Evolutionary conservation across 176 grass and related monocot genomes (phyloP), one percentile per base, ranked within the genome.

Genomic region (Cymbopogon citratus): DNA sequence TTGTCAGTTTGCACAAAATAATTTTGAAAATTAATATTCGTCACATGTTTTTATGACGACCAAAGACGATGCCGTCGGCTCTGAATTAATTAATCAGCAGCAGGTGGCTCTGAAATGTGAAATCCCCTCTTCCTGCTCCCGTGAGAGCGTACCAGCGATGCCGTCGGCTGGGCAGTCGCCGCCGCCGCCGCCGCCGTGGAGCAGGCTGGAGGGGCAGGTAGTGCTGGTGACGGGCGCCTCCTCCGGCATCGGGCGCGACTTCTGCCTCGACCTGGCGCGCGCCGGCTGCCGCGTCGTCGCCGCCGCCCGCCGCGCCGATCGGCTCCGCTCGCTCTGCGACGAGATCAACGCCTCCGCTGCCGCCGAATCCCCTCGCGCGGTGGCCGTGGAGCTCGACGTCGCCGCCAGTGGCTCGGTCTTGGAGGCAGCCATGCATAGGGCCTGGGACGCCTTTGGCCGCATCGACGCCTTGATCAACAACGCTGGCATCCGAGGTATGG

Each of bases 191-290:
- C 77, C 87, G n/a, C 85, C 87, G 38, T 90, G 88, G 92, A 87
- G 81, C 73, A 84, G 39, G 77, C 11, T 94, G 57, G 88, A 92
- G 29, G 88, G 90, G 23, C 87, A 89, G 84, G 92, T 98, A 21
- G 92, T 91, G 74, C 83, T 98, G 86, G 92, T 98, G 63, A 98
- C 95, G 19, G 90, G 95, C 45, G 92, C 95, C 72, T 98, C 95
- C 71, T 87, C 90, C 61, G 95, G 95, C 46, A 92, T 98, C 81
- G 92, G 92, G 74, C 88, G 83, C 48, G 92, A 98, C 29, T 82
- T 98, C 90, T 94, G 95, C 78, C 81, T 94, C 38, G 81, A 94
- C 79, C 88, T 98, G 35, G 95, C 90, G 16, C 49, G 80, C 38
- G 78, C 86, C 25, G 86, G 92, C 48, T 94, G 92, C 71, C 85